phyloP scores from a whole-genome alignment of 768 basidiomycete species.

The Rhodotorula diobovata region DNA sequence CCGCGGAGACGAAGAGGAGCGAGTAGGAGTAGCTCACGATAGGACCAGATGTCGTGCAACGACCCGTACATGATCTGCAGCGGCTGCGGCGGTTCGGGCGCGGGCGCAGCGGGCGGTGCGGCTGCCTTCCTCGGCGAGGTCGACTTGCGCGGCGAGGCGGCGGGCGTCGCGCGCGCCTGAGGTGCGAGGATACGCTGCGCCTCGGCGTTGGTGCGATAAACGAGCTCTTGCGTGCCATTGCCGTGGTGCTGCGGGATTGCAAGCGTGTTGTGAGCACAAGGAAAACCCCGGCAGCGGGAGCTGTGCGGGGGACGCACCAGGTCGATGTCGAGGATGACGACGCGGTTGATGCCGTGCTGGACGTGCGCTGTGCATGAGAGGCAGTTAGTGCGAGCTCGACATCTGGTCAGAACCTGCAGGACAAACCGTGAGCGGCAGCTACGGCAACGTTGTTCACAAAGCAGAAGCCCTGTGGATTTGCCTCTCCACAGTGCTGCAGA shows the following conservation, averaged over 20 bases:
- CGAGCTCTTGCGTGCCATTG: constrained; percentile 88
- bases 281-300: too few species aligned
- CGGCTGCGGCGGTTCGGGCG: constrained; percentile 48
- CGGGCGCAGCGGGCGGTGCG: constrained; percentile 45
- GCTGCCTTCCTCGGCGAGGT: constrained; percentile 39
- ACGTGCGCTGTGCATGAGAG: constrained; percentile 61
- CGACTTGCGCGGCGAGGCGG: constrained; percentile 26
- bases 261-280: neutral
- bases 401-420: too few species aligned
- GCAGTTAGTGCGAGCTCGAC: neutral
- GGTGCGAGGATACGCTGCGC: constrained; percentile 18
- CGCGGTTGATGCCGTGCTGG: constrained; percentile 66
- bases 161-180: neutral
- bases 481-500: constrained; percentile 81
- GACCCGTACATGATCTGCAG: constrained; percentile 79
- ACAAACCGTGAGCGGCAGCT: constrained; percentile 77
- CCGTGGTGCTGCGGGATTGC: constrained; percentile 52
- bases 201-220: constrained; percentile 71
- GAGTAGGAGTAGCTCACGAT: constrained; percentile 7
- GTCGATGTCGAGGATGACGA: constrained; percentile 88
- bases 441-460: constrained; percentile 91
- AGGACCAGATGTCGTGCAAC: constrained; percentile 74
- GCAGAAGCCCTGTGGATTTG: constrained; percentile 86
- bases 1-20: neutral
- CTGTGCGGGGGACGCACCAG: constrained; percentile 49